A percentile compares a stretch with the other conserved stretches of the same genome.
Evolutionary conservation across 345 rosid genomes (phyloP).

Genomic region (Dimocarpus longan): DNA sequence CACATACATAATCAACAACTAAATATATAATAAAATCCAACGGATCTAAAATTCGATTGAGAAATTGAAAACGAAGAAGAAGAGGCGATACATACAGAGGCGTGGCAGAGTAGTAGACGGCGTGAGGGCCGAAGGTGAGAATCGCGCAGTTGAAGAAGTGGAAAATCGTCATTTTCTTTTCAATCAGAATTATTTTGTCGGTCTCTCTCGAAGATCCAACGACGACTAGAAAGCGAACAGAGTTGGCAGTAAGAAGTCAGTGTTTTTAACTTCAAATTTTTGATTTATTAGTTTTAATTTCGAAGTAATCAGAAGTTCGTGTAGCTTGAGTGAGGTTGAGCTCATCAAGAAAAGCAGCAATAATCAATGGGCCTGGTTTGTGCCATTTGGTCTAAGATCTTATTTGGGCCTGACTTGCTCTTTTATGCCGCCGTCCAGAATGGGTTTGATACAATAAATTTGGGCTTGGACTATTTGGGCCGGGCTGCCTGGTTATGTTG

Average conservation of each 20-base stretch:
- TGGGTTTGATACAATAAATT: too few relatives aligned
- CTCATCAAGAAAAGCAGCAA: not conserved
- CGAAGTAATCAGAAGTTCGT: not conserved
- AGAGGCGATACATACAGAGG: constrained; percentile 59
- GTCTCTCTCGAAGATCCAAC: not conserved
- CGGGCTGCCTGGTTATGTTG: not conserved
- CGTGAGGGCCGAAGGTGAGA: constrained; percentile 98
- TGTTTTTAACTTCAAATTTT: not conserved
- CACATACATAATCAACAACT: constrained; percentile 5
- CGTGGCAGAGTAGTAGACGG: constrained; percentile 98
- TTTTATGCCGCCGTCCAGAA: too few relatives aligned
- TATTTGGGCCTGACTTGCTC: not conserved
- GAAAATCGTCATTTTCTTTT: constrained; percentile 69
- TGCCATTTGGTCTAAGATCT: not conserved
- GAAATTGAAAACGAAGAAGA: not conserved
- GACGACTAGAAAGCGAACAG: not conserved
- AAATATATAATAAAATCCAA: not conserved
- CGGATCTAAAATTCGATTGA: constrained; percentile 14
- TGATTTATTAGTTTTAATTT: not conserved
- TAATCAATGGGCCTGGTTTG: not conserved
- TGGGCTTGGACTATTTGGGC: not conserved
- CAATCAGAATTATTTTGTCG: not conserved
- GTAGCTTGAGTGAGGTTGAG: not conserved
- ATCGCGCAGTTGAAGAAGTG: constrained; percentile 99
- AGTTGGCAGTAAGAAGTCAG: not conserved